Conservation (phyloP, 1,284 basidiomycete species). For the Omphalotus olearius region DNA sequence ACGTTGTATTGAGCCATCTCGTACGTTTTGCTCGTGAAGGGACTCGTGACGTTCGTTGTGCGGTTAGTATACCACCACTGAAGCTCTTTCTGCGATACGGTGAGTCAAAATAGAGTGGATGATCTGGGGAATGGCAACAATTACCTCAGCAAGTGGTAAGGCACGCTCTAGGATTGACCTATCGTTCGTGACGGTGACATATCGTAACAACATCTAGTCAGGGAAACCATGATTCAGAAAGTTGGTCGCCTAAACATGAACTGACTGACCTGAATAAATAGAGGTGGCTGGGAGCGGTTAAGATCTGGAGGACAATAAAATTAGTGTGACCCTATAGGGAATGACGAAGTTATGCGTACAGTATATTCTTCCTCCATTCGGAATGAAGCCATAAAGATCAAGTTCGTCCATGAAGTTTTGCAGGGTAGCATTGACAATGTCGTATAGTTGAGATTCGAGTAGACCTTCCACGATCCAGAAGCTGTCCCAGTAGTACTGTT, state of each 20-base stretch:
- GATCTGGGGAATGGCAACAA: conserved; percentile 1
- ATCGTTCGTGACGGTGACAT: conserved; percentile 36
- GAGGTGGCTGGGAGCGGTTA: conserved; percentile 85
- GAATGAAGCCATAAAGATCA: conserved; percentile 79
- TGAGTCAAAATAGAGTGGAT: too few relatives aligned
- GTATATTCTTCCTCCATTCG: conserved; percentile 86
- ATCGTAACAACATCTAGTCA: conserved; percentile 37
- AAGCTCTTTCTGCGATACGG: conserved; percentile 58
- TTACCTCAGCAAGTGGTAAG: conserved; percentile 44
- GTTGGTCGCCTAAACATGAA: conserved; percentile 4
- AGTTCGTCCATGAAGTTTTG: conserved; percentile 94
- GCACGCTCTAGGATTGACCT: conserved; percentile 37
- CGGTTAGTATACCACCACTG: conserved; percentile 81
- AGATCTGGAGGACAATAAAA: conserved; percentile 48
- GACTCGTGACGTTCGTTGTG: conserved; percentile 68
- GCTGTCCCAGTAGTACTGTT: conserved; percentile 76
- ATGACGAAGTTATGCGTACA: conserved; percentile 37
- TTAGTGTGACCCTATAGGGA: not conserved
- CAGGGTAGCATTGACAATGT: conserved; percentile 71
- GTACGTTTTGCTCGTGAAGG: conserved; percentile 65
- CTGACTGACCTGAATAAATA: conserved; percentile 69
- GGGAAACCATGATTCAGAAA: conserved; percentile 14
- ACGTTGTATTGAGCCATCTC: conserved; percentile 73
- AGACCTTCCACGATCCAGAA: conserved; percentile 88
- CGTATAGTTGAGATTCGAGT: conserved; percentile 72